A percentile compares a stretch with the other conserved stretches of the same genome.
phyloP scores from a whole-genome alignment of 2,329 filamentous ascomycete genomes.

The Calonectria multiphialidica region DNA sequence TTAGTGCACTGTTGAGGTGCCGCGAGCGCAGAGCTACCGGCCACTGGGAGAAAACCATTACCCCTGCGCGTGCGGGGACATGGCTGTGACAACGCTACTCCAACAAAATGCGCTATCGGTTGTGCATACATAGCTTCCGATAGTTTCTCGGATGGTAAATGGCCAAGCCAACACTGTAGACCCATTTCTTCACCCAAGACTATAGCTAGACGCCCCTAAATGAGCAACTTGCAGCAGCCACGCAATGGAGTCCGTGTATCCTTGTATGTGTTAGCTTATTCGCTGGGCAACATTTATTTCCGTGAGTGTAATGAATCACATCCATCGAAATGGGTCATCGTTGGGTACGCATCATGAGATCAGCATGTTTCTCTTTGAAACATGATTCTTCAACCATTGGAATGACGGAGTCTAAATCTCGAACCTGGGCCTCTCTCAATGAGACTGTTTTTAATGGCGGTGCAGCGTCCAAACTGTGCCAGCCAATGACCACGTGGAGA shows the following conservation, averaged over 20 bases:
- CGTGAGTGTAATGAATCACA: not conserved
- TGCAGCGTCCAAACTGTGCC: not conserved
- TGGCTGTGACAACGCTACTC: not conserved
- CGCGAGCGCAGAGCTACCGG: not conserved
- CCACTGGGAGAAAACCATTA: not conserved
- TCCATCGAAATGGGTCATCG: not conserved
- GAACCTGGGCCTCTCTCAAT: too few relatives aligned
- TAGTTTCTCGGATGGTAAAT: not conserved
- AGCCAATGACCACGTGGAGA: not conserved
- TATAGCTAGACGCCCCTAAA: not conserved
- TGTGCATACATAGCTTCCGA: conserved; percentile 3
- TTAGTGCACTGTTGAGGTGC: not conserved
- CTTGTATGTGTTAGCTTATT: not conserved
- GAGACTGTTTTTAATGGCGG: not conserved
- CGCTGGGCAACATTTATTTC: not conserved
- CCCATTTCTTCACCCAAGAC: not conserved
- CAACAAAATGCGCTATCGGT: not conserved
- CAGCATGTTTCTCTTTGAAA: not conserved
- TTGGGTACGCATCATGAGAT: not conserved
- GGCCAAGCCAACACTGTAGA: not conserved
- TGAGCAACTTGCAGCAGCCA: not conserved
- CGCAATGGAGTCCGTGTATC: not conserved
- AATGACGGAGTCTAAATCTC: not conserved
- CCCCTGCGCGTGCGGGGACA: conserved; percentile 2
- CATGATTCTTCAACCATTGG: not conserved